These are phyloP conservation scores for Knoxia roxburghii DNA, from an alignment of 257 asterid genomes.

Conservation along the genomic window DNA sequence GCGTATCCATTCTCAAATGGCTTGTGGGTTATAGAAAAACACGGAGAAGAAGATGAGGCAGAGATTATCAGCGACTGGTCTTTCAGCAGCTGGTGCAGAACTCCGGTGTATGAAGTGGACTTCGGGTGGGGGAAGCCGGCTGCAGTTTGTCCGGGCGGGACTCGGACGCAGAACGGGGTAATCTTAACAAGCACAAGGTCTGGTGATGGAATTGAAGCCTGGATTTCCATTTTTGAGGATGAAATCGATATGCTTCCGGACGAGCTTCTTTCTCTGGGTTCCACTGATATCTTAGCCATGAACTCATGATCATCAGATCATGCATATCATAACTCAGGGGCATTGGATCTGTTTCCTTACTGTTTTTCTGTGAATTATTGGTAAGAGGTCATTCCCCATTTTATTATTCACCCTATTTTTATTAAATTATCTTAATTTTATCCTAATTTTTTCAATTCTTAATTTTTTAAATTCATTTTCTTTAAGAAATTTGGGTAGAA, in stretches of 20 bases:
- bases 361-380: too few species aligned
- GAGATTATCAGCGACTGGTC: too few species aligned
- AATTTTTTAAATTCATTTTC: too few species aligned
- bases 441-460: too few species aligned
- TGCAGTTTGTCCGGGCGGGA: slow-evolving; percentile 20
- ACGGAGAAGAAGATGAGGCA: too few species aligned
- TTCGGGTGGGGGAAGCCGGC: slow-evolving; percentile 31
- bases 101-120: slow-evolving; percentile 20
- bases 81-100: slow-evolving; percentile 25
- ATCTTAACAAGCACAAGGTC: slow-evolving; percentile 19
- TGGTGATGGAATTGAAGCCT: slow-evolving; percentile 43
- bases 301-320: too few species aligned
- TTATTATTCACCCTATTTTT: too few species aligned
- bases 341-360: too few species aligned
- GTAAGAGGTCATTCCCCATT: too few species aligned
- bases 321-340: too few species aligned
- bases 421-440: too few species aligned
- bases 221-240: slow-evolving; percentile 22
- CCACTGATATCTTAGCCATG: neutral
- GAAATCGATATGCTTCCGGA: neutral
- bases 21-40: neutral
- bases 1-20: neutral
- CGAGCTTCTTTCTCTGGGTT: neutral
- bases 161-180: slow-evolving; percentile 15
- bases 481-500: too few species aligned